Percentiles rank a stretch among this genome's conserved stretches.
phyloP scores from a whole-genome alignment of 176 grass and related monocot species.

The Musa itinerans region DNA sequence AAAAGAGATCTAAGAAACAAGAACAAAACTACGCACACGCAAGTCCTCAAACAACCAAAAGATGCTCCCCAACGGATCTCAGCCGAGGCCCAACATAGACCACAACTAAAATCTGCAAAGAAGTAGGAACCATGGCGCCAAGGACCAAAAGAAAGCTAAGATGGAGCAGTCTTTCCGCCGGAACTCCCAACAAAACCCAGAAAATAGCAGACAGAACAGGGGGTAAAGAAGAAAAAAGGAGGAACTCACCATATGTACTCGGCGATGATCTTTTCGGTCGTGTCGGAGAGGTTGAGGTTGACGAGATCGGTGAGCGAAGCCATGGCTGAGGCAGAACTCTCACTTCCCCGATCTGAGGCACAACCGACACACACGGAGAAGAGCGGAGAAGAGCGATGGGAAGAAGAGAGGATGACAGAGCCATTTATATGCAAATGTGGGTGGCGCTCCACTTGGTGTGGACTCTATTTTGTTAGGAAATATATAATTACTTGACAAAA shows the following conservation, averaged over 20 bases:
- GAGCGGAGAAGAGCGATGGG: background rate
- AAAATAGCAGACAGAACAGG: background rate
- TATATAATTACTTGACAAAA: no score
- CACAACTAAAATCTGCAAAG: background rate
- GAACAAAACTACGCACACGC: background rate
- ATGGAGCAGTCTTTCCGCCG: background rate
- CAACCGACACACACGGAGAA: background rate
- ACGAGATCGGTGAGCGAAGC: constrained; percentile 78
- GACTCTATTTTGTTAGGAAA: background rate
- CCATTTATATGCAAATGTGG: background rate
- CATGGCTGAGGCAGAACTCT: constrained; percentile 36
- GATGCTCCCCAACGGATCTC: background rate
- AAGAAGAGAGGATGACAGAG: background rate
- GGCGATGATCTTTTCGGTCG: constrained; percentile 88
- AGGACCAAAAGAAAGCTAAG: background rate
- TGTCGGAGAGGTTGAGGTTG: constrained; percentile 65
- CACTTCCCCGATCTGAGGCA: background rate
- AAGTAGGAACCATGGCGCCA: background rate
- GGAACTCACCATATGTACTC: constrained; percentile 91
- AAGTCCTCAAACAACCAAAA: background rate
- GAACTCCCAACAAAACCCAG: background rate
- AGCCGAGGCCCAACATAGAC: background rate
- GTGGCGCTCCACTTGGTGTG: background rate
- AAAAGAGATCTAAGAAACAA: background rate
- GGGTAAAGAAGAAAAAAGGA: background rate